Base-by-base conservation (phyloP, 306 rosid species). In the Dalbergia cultrata region DNA sequence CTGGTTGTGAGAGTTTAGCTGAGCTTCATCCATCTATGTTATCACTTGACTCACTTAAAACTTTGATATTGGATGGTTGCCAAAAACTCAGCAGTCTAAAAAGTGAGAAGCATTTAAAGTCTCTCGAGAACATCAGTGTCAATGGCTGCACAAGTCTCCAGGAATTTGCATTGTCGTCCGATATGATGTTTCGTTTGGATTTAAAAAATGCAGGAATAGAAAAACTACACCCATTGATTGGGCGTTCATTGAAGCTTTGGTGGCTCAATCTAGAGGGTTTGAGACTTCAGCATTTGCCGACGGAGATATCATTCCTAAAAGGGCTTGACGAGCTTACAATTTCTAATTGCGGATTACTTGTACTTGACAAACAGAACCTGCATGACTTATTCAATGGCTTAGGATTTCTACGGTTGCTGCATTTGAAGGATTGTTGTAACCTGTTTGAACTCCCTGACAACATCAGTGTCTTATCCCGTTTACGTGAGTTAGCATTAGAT, bases 381-480 rank as follows among this genome's bases (percentile, higher is more conserved):
- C 67, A 37, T 0, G 10, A 49, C 4, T 5, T 52, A 16, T 13
- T 72, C 14, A 8, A 52, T 8, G 72, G 21, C 33, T 63, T 62
- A 5, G 3, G 7, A 1, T 37, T 19, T 8, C 37, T 80, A 8
- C 0, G 0, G 1, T 0, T 1, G 0, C 9, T 80, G 1, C 0
- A 6, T 11, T 18, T 80, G 16, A 18, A 16, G 5, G 22, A 22
- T 1, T 80, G 56, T 10, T 1, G 37, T 17, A 64, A 80, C 5
- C 16, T 80, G 8, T 13, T 4, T 13, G 66, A 80, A 31, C 39
- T 80, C 1, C 79, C 84, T 0, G 41, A 72, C n/a, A 72, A 72
- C 52, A 52, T 80, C 47, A 26, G 22, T 3, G 1, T n/a, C 34
- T 71, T 71, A 71, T 19, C 54, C 34, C 8, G 1, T 2, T 54